Evolutionary conservation across 2,329 filamentous ascomycete genomes (phyloP).

Genomic region (Chaetothyriales sp.): DNA sequence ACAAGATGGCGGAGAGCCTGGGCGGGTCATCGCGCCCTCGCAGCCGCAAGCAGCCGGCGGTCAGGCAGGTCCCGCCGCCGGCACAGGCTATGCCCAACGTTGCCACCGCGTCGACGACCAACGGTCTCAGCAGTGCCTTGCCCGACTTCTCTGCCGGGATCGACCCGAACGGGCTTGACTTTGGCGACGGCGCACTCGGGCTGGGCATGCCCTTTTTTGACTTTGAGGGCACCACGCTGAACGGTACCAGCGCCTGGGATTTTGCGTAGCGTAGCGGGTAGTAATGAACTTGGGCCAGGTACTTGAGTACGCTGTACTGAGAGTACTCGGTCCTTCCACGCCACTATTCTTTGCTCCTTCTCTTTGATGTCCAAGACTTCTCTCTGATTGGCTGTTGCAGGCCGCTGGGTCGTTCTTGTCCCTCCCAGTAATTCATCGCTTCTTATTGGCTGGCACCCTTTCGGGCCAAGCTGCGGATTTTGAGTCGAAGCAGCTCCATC

Average conservation of each 20-base stretch:
- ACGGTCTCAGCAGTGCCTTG: constrained; percentile 4
- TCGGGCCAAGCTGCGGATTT: neutral
- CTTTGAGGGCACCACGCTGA: constrained; percentile 17
- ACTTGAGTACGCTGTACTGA: no score
- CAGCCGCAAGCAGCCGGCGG: constrained; percentile 3
- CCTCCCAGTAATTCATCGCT: neutral
- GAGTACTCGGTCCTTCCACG: no score
- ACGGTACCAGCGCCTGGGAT: constrained; percentile 12
- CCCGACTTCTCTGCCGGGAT: constrained; percentile 10
- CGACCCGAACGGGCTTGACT: constrained; percentile 14
- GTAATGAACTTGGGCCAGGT: no score
- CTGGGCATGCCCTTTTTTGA: constrained; percentile 19
- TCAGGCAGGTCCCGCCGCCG: neutral
- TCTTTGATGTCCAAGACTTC: neutral
- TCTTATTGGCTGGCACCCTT: neutral
- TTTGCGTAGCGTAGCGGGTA: constrained; percentile 3
- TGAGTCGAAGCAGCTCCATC: neutral
- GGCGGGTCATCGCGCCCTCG: constrained; percentile 10
- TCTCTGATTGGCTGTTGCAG: no score
- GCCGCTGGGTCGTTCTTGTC: neutral
- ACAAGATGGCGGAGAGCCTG: constrained; percentile 20
- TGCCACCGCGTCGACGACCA: constrained; percentile 1
- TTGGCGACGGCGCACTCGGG: constrained; percentile 15
- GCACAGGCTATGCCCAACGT: constrained; percentile 5
- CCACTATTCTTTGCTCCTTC: neutral